Base-by-base conservation (phyloP, 108 stramenopile genomes). In the Pseudonitzschia multiseries region DNA sequence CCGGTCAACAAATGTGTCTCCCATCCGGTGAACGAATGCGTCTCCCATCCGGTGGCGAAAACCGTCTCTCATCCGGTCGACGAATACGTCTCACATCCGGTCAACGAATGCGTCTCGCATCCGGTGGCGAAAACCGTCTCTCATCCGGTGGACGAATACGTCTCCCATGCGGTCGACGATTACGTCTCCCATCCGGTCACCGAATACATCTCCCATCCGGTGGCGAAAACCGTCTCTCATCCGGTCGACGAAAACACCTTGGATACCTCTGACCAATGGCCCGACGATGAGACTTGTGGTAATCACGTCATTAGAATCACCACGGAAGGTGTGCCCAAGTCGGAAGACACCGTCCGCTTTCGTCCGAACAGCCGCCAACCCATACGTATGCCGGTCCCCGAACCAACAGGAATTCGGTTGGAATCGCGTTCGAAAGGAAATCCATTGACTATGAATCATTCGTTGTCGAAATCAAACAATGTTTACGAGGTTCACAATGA, bases 201-300 rank as follows among this genome's bases (percentile, higher is more conserved):
- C 15, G 59, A 61, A 31, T n/a, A n/a, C n/a, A n/a, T n/a, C n/a
- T n/a, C n/a, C n/a, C n/a, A n/a, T n/a, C n/a, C n/a, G n/a, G n/a
- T n/a, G n/a, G n/a, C n/a, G n/a, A n/a, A n/a, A n/a, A n/a, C n/a
- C n/a, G n/a, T n/a, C n/a, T n/a, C n/a, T 57, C 24, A 21, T n/a
- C n/a, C n/a, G n/a, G 52, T 18, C 14, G 52, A 56, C 10, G 54
- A 21, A 12, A 26, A 26, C 21, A 10, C 2, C 54, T 2, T 20
- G 22, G 15, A 26, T 20, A 59, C 12, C 26, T 26, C 57, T 27
- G 21, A n/a, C 27, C 24, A 59, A 59, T 62, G 61, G 61, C 61
- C 61, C 61, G 61, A 62, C 1, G 61, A 62, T 21, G 61, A 62
- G 61, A 40, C 61, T 12, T n/a, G 12, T 40, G 15, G 61, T 4